A percentile compares a stretch with the other conserved stretches of the same genome.
These are phyloP conservation scores for Ceratobasidium sp. DNA, from an alignment of 1,284 basidiomycete genomes.

Conservation along the genomic window DNA sequence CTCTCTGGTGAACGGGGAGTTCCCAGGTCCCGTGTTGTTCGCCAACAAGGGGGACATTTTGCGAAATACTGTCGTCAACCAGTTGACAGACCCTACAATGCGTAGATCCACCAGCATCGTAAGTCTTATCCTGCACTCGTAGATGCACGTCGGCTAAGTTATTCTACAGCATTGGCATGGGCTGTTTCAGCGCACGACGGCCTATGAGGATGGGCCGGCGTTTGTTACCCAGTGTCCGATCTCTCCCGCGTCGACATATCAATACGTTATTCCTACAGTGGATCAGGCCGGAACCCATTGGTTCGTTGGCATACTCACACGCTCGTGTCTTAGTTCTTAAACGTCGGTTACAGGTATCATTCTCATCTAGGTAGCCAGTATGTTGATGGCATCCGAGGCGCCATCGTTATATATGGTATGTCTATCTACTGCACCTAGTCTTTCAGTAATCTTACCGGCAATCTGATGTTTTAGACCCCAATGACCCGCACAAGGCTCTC, in stretches of 20 bases:
- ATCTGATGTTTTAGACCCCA: conserved; percentile 14
- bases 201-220: conserved; percentile 48
- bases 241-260: conserved; percentile 59
- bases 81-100: conserved; percentile 54
- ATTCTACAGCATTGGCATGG: conserved; percentile 54
- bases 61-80: conserved; percentile 55
- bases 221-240: conserved; percentile 66
- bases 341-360: conserved; percentile 47
- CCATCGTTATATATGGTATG: conserved; percentile 51
- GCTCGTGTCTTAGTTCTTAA: neutral
- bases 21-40: conserved; percentile 53
- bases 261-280: conserved; percentile 59
- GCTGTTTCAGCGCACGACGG: conserved; percentile 52
- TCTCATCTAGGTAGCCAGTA: conserved; percentile 45
- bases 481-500: conserved; percentile 41
- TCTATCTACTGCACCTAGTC: conserved; percentile 48
- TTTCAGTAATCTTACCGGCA: neutral
- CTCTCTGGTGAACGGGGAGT: conserved; percentile 52
- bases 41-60: conserved; percentile 55
- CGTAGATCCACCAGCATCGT: conserved; percentile 55
- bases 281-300: conserved; percentile 59
- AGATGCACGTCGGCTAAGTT: conserved; percentile 38
- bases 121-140: conserved; percentile 57
- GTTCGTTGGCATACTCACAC: conserved; percentile 49
- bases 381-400: conserved; percentile 45